Evolutionary conservation across 192 early-diverging fungal genomes (phyloP).

Genomic region (Coemansia sp.): DNA sequence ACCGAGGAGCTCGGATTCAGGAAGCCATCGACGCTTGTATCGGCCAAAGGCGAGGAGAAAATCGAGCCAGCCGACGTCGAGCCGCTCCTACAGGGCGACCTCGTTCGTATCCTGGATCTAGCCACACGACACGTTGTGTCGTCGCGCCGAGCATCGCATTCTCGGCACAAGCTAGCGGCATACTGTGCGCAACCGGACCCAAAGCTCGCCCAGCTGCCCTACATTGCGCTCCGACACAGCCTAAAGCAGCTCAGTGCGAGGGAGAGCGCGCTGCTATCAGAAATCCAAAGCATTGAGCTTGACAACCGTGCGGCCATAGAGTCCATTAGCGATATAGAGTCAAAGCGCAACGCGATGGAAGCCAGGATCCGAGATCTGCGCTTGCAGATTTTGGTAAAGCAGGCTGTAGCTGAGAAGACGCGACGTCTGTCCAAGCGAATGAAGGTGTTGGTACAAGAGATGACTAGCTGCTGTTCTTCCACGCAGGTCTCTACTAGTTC

Average conservation of each 20-base stretch:
- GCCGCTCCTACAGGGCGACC: conserved; percentile 45
- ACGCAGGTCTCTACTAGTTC: neutral
- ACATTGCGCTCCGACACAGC: conserved; percentile 13
- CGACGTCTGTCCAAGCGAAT: conserved; percentile 24
- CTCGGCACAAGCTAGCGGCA: conserved; percentile 19
- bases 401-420: conserved; percentile 35
- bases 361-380: conserved; percentile 28
- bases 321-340: conserved; percentile 22
- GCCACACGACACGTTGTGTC: conserved; percentile 37
- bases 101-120: conserved; percentile 28
- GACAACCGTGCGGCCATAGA: conserved; percentile 24
- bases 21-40: conserved; percentile 37
- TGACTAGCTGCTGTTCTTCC: conserved; percentile 7
- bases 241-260: conserved; percentile 7
- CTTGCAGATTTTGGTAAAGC: conserved; percentile 38
- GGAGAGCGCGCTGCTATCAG: conserved; percentile 8
- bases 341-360: conserved; percentile 19
- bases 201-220: conserved; percentile 6
- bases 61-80: conserved; percentile 30
- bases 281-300: conserved; percentile 18
- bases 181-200: conserved; percentile 19
- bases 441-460: conserved; percentile 27
- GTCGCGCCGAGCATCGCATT: conserved; percentile 17
- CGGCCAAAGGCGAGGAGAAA: conserved; percentile 45
- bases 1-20: conserved; percentile 48